These are phyloP conservation scores for Pythium dissimile DNA, from an alignment of 352 stramenopile genomes.

Conservation along the genomic window DNA sequence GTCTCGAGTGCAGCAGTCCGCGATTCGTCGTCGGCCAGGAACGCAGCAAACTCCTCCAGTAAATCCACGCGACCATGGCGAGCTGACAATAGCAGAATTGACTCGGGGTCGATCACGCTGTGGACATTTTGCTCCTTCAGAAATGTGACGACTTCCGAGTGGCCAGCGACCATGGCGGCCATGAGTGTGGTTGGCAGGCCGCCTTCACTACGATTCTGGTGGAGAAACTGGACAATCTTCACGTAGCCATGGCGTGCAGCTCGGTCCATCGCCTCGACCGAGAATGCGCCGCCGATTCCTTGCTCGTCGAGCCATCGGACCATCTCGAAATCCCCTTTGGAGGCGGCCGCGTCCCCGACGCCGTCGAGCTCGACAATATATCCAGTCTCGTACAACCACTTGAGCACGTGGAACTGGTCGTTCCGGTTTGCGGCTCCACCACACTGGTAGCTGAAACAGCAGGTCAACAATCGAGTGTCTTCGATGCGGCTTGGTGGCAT, in stretches of 20 bases:
- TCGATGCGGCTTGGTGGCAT: conserved; percentile 3
- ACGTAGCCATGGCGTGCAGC: conserved; percentile 5
- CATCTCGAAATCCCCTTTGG: conserved; percentile 8
- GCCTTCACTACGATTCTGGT: not conserved
- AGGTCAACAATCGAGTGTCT: not conserved
- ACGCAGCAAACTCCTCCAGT: not conserved
- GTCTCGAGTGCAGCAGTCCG: conserved; percentile 3
- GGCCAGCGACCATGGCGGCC: conserved; percentile 5
- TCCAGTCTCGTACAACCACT: conserved; percentile 17
- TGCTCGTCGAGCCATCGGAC: conserved; percentile 13
- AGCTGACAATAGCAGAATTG: conserved; percentile 1
- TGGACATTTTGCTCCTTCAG: conserved; percentile 2
- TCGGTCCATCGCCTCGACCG: not conserved
- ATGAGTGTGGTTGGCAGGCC: not conserved
- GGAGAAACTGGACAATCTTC: conserved; percentile 8
- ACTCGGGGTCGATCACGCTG: conserved; percentile 1
- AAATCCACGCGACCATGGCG: conserved; percentile 6
- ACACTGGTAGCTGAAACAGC: conserved; percentile 9
- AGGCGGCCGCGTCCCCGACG: conserved; percentile 7
- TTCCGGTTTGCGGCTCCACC: not conserved
- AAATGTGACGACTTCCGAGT: conserved; percentile 6
- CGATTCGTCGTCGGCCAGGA: not conserved
- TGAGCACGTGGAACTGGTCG: conserved; percentile 7
- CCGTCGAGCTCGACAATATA: not conserved
- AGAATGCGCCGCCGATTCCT: not conserved